Conservation (phyloP, 2,329 filamentous ascomycete genomes). For the Curvularia verruculosa region DNA sequence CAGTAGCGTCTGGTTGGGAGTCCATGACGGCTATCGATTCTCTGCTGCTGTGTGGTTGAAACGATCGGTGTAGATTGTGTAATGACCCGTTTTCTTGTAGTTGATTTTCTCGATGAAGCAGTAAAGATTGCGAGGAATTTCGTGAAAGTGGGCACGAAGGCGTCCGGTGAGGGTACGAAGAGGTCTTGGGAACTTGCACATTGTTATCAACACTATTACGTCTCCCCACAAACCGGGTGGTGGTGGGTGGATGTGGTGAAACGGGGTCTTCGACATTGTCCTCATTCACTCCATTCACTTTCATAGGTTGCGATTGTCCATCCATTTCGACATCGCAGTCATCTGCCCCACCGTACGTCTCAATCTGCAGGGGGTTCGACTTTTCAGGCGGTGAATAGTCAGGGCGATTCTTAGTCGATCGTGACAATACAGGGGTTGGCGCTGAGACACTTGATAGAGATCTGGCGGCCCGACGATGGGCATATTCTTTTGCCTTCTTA, state of each 20-base stretch:
- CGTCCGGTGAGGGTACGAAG: conserved; percentile 42
- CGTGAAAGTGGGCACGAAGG: conserved; percentile 28
- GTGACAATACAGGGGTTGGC: conserved; percentile 25
- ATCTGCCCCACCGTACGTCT: conserved; percentile 16
- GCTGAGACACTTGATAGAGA: conserved; percentile 38
- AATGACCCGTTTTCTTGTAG: conserved; percentile 27
- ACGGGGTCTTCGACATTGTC: conserved; percentile 32
- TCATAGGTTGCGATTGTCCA: conserved; percentile 23
- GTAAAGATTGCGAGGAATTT: conserved; percentile 30
- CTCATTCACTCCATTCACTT: conserved; percentile 19
- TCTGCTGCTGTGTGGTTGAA: conserved; percentile 35
- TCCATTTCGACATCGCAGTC: conserved; percentile 34
- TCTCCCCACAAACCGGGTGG: conserved; percentile 20
- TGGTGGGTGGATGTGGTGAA: conserved; percentile 26
- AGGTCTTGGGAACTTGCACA: conserved; percentile 48
- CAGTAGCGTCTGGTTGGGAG: conserved; percentile 50
- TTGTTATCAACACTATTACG: conserved; percentile 27
- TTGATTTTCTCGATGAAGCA: conserved; percentile 29
- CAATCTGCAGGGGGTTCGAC: conserved; percentile 5
- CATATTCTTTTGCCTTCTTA: conserved; percentile 26
- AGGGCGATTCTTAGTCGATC: conserved; percentile 18
- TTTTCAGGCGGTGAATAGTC: conserved; percentile 37
- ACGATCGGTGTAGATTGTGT: conserved; percentile 15
- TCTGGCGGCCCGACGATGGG: conserved; percentile 31
- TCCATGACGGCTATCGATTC: conserved; percentile 53